Evolutionary conservation across 345 rosid genomes (phyloP).

Genomic region (Eucalyptus virginea): DNA sequence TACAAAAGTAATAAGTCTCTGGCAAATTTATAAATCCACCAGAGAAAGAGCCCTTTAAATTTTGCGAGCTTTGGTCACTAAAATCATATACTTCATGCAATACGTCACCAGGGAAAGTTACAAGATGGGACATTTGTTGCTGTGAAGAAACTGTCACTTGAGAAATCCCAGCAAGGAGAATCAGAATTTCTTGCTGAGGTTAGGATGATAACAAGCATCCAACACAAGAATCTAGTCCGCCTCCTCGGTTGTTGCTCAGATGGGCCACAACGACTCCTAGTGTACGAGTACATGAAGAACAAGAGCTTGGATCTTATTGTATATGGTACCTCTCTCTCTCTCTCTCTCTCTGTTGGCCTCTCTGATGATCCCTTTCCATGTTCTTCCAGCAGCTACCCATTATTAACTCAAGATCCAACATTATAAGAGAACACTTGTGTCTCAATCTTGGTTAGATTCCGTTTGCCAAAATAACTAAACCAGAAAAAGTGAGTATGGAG

Average conservation of each 20-base stretch:
- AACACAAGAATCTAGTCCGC: conserved; percentile 61
- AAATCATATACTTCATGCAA: not conserved
- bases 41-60: not conserved
- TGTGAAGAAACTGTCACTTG: conserved; percentile 29
- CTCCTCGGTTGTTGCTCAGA: conserved; percentile 59
- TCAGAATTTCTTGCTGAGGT: conserved; percentile 55
- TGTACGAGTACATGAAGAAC: conserved; percentile 59
- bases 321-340: conserved; percentile 13
- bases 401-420: not conserved
- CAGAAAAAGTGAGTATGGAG: not conserved
- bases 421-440: not conserved
- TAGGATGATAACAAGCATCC: conserved; percentile 71
- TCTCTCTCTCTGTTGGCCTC: not conserved
- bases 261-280: conserved; percentile 50
- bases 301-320: conserved; percentile 53
- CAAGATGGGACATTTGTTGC: conserved; percentile 43
- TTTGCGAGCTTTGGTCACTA: not conserved
- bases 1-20: not conserved
- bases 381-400: not conserved
- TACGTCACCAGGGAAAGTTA: conserved; percentile 34
- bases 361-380: not conserved
- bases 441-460: not conserved
- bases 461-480: not conserved
- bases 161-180: conserved; percentile 62
- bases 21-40: not conserved